Evolutionary conservation across 495 filamentous ascomycete genomes (phyloP), one percentile per base, ranked within the genome.

Genomic region (Aspergillus homomorphus): DNA sequence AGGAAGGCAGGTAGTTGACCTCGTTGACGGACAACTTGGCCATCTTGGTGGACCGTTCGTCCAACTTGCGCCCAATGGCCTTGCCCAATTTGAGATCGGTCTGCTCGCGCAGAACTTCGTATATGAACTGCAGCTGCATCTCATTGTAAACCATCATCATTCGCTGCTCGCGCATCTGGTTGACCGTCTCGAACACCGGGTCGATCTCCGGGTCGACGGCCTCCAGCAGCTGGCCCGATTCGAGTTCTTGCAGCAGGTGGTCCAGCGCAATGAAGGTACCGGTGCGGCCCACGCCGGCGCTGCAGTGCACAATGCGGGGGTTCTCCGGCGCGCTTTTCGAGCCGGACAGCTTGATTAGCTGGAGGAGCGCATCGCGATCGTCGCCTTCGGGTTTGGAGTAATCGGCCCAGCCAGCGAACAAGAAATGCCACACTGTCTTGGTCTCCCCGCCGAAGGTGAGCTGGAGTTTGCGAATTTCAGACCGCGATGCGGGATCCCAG

Each of bases 121-220:
- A 98, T 45, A 99, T 82, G 67, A 99, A 98, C 18, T 82, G 70
- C 66, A 90, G 91, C 73, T 99, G 95, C 62, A 80, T 71, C 66
- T 92, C 89, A 26, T 88, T 87, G 72, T 98, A 94, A 4, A 99
- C 95, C 95, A 98, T 99, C 69, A 87, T 89, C 83, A 90, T 90
- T 41, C 95, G 80, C 75, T 99, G 95, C 72, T 93, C 82, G 24
- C 95, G 83, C 65, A 99, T 80, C 63, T 77, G 74, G 60, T 96
- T 86, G 46, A 99, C 95, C 7, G 86, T 85, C 16, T 88, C 81
- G 61, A 87, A 90, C 15, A 90, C 79, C 0, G 81, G 80, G 61
- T 88, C 86, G n/a, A 64, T 62, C 9, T 77, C 69, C n/a, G 72
- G 59, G 26, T 78, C 72, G 38, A 67, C 65, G 44, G 68, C 60